Conservation (phyloP, 2,329 filamentous ascomycete species). For the Fusarium hainanense region DNA sequence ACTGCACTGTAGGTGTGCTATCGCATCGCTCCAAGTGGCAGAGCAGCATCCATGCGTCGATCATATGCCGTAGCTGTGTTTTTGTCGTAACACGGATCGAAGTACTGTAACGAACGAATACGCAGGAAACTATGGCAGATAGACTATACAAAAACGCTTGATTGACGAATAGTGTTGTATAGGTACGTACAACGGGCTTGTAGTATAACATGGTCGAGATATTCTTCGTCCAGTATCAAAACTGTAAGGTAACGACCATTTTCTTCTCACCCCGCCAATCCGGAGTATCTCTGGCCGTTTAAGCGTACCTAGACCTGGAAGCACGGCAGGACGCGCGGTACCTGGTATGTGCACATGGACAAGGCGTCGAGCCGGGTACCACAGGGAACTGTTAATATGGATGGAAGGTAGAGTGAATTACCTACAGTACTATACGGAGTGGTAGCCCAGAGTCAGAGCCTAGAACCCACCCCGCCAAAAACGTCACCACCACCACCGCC, state of each 20-base stretch:
- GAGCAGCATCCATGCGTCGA: constrained; percentile 35
- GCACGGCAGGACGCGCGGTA: constrained; percentile 20
- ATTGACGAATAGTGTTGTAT: background rate
- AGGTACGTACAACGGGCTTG: background rate
- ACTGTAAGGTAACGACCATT: background rate
- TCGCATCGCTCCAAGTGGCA: constrained; percentile 12
- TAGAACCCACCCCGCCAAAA: constrained; percentile 40
- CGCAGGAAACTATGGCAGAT: background rate
- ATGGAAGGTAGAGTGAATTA: too few relatives aligned
- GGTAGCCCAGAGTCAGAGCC: background rate
- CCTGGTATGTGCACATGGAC: constrained; percentile 18
- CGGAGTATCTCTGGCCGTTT: constrained; percentile 11
- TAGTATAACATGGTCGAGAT: background rate
- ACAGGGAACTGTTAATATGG: background rate
- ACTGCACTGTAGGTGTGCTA: constrained; percentile 2
- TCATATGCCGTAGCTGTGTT: constrained; percentile 15
- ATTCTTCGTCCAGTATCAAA: background rate
- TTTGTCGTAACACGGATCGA: constrained; percentile 10
- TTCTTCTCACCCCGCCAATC: constrained; percentile 19
- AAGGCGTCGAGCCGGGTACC: constrained; percentile 14
- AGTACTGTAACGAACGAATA: background rate
- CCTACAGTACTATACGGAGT: too few relatives aligned
- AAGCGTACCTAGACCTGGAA: background rate
- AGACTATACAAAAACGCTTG: background rate
- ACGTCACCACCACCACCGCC: constrained; percentile 41